A percentile compares a stretch with the other conserved stretches of the same genome.
Conservation (phyloP, 2,329 filamentous ascomycete species). For the Claviceps purpurea region DNA sequence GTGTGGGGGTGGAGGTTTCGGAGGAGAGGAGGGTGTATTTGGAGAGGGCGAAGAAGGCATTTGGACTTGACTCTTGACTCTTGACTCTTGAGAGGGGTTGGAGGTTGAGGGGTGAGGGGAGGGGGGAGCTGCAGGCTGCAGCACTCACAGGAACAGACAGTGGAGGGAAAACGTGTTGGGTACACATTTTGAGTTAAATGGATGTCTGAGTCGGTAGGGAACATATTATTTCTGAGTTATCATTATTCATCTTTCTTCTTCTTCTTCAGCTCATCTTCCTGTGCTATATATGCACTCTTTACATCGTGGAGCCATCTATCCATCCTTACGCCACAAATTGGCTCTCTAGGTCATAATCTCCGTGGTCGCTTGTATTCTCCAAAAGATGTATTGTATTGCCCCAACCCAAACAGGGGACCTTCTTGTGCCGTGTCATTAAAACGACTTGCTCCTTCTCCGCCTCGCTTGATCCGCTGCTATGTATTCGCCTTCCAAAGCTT, state of each 20-base stretch:
- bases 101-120: too few relatives aligned
- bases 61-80: constrained; percentile 20
- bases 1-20: constrained; percentile 25
- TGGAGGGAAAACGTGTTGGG: too few relatives aligned
- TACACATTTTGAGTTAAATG: too few relatives aligned
- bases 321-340: neutral
- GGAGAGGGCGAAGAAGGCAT: constrained; percentile 32
- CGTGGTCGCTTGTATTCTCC: neutral
- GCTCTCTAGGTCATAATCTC: neutral
- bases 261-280: constrained; percentile 2
- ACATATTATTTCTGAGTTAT: neutral
- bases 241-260: constrained; percentile 4
- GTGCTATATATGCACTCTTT: constrained; percentile 4
- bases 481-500: neutral
- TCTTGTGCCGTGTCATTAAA: neutral
- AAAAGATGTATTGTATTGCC: neutral
- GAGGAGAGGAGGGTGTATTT: constrained; percentile 27
- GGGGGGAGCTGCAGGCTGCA: neutral
- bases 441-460: neutral
- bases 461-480: neutral
- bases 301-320: constrained; percentile 1
- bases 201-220: too few relatives aligned
- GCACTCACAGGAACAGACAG: neutral
- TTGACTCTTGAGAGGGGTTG: constrained; percentile 11
- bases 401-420: too few relatives aligned